Evolutionary conservation across 805 yeast species (phyloP), one percentile per base, ranked within the genome.

Genomic region (Clavispora phyllophila): DNA sequence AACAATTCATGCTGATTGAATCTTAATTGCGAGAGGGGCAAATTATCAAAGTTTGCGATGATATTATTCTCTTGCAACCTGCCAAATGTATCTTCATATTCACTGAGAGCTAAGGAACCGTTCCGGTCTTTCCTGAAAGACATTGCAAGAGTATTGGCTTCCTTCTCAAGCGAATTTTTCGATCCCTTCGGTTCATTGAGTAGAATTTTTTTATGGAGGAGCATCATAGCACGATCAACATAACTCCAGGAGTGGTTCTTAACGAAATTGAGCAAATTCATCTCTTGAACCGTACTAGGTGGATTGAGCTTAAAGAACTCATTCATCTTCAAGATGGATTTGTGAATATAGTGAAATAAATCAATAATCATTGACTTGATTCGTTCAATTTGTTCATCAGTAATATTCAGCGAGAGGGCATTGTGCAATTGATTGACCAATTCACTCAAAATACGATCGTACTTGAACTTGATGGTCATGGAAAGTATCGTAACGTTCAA

Each of bases 391-490:
- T 72, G 76, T 38, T 58, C 62, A 27, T 58, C 56, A 3, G 75
- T 63, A 36, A 75, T 63, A 33, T 70, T 64, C 22, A 66, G 63
- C 2, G 78, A 62, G 2, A 67, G 55, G 9, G 72, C 75, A 40
- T 79, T 79, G 54, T 78, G 75, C 15, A 76, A 66, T 18, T 68
- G 68, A 46, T 66, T 66, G 1, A 78, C 78, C 48, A 80, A 61
- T 45, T 77, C 81, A 56, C 78, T 78, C 43, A 79, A 57, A 13
- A 80, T 71, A 15, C 74, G 54, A 44, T 73, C 73, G 49, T 70
- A 79, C 51, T 72, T 66, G 56, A 74, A 78, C 48, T 78, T 78
- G 3, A 78, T 75, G 45, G 76, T 78, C 55, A 77, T 57, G 25
- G 77, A 73, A 19, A 80, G 63, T 6, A 72, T 65, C 15, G 73